Evolutionary conservation across 306 rosid species (phyloP).

Genomic region (Phaseolus lunatus): DNA sequence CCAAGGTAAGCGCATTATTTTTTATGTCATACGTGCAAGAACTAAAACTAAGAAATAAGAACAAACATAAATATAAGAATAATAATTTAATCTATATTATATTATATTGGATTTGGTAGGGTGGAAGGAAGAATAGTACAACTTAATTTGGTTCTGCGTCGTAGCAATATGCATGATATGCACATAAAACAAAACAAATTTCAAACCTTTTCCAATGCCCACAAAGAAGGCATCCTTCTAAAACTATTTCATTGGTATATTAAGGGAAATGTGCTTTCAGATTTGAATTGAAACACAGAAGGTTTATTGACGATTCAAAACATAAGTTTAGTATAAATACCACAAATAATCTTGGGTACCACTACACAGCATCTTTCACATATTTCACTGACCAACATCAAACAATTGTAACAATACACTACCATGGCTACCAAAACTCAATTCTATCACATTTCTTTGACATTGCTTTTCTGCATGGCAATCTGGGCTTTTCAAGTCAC

Average conservation of each 20-base stretch:
- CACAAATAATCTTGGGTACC: background rate
- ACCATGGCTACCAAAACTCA: conserved; percentile 45
- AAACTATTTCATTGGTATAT: no score
- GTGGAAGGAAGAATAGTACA: no score
- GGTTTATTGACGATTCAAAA: background rate
- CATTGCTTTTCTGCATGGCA: conserved; percentile 44
- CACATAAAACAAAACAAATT: background rate
- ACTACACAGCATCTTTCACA: conserved; percentile 25
- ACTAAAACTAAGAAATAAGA: no score
- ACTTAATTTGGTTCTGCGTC: no score
- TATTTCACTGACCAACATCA: background rate
- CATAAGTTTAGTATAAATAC: conserved; percentile 12
- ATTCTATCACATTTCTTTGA: conserved; percentile 23
- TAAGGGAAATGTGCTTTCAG: background rate
- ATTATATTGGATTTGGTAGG: no score
- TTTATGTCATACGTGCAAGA: no score
- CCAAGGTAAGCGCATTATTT: no score
- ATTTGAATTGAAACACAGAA: background rate
- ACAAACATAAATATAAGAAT: no score
- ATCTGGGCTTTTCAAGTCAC: conserved; percentile 43
- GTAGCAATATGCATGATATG: no score
- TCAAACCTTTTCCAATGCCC: background rate
- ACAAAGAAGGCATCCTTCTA: background rate
- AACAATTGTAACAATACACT: background rate
- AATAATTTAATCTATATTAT: no score